phyloP scores from a whole-genome alignment of 805 yeast genomes.

The Wickerhamomyces pijperi region DNA sequence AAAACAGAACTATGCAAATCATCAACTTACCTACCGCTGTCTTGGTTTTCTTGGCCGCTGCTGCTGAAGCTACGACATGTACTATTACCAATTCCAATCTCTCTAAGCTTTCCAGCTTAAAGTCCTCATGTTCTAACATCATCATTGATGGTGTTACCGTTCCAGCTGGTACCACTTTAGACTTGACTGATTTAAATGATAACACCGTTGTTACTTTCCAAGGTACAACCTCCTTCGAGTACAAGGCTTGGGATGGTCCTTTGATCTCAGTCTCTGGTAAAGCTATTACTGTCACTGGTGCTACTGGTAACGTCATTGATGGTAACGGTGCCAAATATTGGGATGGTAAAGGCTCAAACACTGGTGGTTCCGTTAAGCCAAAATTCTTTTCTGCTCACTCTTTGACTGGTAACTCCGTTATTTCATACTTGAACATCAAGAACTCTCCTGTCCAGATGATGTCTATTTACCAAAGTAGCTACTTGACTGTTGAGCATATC shows the following conservation, averaged over 20 bases:
- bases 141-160: constrained; percentile 7
- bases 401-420: constrained; percentile 3
- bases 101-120: constrained; percentile 1
- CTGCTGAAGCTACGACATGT: background rate
- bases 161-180: constrained; percentile 12
- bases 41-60: background rate
- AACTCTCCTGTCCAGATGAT: constrained; percentile 9
- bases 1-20: no score
- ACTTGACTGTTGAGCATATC: constrained; percentile 4
- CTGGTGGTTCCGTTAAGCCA: constrained; percentile 10
- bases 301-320: constrained; percentile 8
- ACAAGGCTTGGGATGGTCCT: constrained; percentile 11
- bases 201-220: constrained; percentile 11
- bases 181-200: constrained; percentile 5
- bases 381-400: constrained; percentile 7
- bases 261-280: constrained; percentile 8
- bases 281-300: constrained; percentile 9
- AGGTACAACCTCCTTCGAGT: constrained; percentile 10
- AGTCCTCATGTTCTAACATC: constrained; percentile 5
- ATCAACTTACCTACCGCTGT: no score
- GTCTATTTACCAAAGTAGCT: constrained; percentile 2
- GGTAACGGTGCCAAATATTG: constrained; percentile 12
- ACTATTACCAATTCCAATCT: constrained; percentile 2
- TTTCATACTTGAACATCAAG: constrained; percentile 6
- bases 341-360: constrained; percentile 11